Base-by-base conservation (phyloP, 345 rosid species). In the Heritiera fomes region DNA sequence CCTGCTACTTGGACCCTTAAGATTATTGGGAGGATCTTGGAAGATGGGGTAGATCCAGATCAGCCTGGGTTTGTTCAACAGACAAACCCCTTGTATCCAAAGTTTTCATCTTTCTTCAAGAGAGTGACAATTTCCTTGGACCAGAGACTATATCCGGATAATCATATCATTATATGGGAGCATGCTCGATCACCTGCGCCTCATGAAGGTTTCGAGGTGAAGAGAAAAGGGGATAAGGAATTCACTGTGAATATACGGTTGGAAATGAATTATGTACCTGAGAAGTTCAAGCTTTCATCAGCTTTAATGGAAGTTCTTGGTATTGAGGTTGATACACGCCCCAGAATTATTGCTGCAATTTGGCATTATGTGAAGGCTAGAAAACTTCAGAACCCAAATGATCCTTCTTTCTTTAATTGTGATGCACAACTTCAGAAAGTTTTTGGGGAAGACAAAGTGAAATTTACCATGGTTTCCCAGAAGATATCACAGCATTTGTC, bases 351-450 rank as follows among this genome's bases (percentile, higher is more conserved):
- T 23, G 97, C 97, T 82, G 97, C 97, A 41, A 88, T 96, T 79
- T 96, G 99, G 99, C 99, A 96, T 83, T 96, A 96, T 79, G 99
- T 94, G 30, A 96, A 96, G 87, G 99, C 98, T 60, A 91, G 97
- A 85, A 96, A 94, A 84, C 72, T 96, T 85, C 99, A 94, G 89
- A 89, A 87, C 83, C 92, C 94, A 17, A 91, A 90, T 76, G 99
- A 96, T 65, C 97, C 99, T 6, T 91, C 99, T 6, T 87, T 73
- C 82, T 94, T 96, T 77, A 87, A 79, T 75, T 96, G 99, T 73
- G 99, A 96, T 79, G 83, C 88, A 77, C 95, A 97, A 45, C 97
- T 96, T 73, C 92, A 86, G 63, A 96, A 89, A 83, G 99, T 96
- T 32, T 96, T 96, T 83, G 97, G 98, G 77, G 99, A 96, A 85